Percentiles rank a stretch among this genome's conserved stretches.
Conservation (phyloP, 2,329 filamentous ascomycete species). For the Pyrenochaeta sp. region DNA sequence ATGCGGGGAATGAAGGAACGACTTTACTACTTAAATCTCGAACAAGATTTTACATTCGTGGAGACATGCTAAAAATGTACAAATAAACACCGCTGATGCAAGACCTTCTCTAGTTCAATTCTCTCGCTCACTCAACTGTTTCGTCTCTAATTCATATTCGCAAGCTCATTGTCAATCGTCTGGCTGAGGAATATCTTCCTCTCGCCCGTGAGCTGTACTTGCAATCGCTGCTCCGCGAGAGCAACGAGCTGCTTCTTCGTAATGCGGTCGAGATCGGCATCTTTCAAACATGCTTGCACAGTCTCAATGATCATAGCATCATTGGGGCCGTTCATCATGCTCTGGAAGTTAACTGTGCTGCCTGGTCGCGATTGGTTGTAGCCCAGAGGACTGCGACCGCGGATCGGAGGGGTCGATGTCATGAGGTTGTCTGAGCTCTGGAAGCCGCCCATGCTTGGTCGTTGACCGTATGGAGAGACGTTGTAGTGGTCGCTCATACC, state of each 20-base stretch:
- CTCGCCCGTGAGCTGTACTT: conserved; percentile 87
- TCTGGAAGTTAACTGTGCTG: conserved; percentile 68
- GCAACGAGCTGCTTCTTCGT: conserved; percentile 94
- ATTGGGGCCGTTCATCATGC: conserved; percentile 70
- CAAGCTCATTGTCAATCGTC: conserved; percentile 91
- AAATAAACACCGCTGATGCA: conserved; percentile 28
- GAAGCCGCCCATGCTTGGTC: conserved; percentile 54
- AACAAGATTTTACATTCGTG: background rate
- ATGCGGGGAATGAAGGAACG: background rate
- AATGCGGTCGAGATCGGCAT: conserved; percentile 94
- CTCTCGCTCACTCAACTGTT: background rate
- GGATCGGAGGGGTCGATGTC: conserved; percentile 46
- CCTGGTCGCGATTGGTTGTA: conserved; percentile 59
- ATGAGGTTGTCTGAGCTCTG: conserved; percentile 53
- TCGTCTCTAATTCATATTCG: conserved; percentile 76
- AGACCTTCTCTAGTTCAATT: conserved; percentile 4
- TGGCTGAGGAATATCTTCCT: conserved; percentile 88
- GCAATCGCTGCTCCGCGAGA: conserved; percentile 90
- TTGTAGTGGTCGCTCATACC: conserved; percentile 58
- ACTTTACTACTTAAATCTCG: background rate
- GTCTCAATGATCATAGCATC: conserved; percentile 84
- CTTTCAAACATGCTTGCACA: conserved; percentile 80
- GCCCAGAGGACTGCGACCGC: conserved; percentile 60
- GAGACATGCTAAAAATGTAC: background rate
- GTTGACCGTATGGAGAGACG: conserved; percentile 49